phyloP scores from a whole-genome alignment of 2,329 filamentous ascomycete genomes.

The Parafenestella ontariensis region DNA sequence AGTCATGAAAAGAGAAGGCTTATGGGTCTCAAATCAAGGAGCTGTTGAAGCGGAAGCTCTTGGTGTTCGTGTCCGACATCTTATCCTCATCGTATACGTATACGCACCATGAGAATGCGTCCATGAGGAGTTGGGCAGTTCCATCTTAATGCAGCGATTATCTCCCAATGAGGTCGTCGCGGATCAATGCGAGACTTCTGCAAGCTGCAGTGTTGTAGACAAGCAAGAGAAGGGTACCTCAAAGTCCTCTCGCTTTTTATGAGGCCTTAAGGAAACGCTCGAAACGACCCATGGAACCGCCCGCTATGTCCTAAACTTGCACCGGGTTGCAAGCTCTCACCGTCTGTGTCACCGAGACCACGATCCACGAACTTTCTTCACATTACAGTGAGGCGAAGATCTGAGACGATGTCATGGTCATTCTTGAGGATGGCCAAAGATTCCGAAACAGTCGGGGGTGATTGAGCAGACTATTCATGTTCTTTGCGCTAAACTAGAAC shows the following conservation, averaged over 20 bases:
- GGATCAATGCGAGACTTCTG: not conserved
- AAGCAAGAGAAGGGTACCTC: not conserved
- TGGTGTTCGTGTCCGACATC: not conserved
- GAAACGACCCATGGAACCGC: not conserved
- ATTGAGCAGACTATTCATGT: slow-evolving; percentile 8
- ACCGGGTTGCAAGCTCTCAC: not conserved
- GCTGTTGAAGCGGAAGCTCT: not conserved
- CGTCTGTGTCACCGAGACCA: not conserved
- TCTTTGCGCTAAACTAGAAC: slow-evolving; percentile 24
- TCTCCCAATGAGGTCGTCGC: not conserved
- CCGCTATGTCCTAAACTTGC: not conserved
- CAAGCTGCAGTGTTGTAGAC: not conserved
- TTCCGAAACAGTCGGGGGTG: slow-evolving; percentile 22
- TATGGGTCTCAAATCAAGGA: not conserved
- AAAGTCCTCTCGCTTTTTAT: not conserved
- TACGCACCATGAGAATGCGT: not conserved
- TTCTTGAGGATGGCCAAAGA: not conserved
- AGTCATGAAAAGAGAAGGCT: not conserved
- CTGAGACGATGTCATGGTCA: not conserved
- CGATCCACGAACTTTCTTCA: not conserved
- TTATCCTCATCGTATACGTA: not conserved
- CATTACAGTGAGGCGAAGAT: not conserved
- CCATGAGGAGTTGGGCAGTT: not conserved
- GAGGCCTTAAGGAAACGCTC: slow-evolving; percentile 1
- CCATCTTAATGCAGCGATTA: slow-evolving; percentile 1